These are phyloP conservation scores for Xylaria sp. DNA, from an alignment of 2,329 filamentous ascomycete genomes.

Conservation along the genomic window DNA sequence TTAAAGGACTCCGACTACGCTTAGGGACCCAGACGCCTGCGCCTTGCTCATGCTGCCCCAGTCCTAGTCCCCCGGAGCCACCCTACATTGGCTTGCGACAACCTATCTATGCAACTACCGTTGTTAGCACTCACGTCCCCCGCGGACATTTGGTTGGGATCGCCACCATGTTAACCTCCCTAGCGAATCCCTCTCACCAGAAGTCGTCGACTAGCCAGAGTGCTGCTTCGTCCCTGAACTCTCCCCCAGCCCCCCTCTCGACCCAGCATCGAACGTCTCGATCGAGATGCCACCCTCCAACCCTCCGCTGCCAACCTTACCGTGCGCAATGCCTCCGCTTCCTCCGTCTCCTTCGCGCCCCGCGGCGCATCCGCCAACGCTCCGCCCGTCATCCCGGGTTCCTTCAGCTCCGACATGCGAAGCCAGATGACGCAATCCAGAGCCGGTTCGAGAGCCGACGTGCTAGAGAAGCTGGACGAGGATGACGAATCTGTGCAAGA, in stretches of 20 bases:
- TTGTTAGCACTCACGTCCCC: conserved; percentile 19
- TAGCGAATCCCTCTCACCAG: conserved; percentile 50
- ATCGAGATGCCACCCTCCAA: conserved; percentile 44
- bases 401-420: conserved; percentile 83
- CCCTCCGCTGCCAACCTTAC: conserved; percentile 38
- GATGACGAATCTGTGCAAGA: conserved; percentile 57
- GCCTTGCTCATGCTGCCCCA: conserved; percentile 7
- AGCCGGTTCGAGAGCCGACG: conserved; percentile 53
- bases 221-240: conserved; percentile 33
- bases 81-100: conserved; percentile 6
- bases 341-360: conserved; percentile 57
- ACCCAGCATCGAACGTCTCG: conserved; percentile 51
- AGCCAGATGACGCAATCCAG: conserved; percentile 64
- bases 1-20: conserved; percentile 4
- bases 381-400: conserved; percentile 66
- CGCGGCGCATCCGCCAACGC: conserved; percentile 66
- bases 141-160: conserved; percentile 31
- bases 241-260: conserved; percentile 34
- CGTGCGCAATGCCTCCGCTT: conserved; percentile 46
- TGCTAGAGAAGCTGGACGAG: conserved; percentile 57
- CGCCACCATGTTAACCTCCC: conserved; percentile 48
- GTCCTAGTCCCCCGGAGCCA: conserved; percentile 5
- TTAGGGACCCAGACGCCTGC: conserved; percentile 5
- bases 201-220: conserved; percentile 45
- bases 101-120: conserved; percentile 23